Percentiles rank a stretch among this genome's conserved stretches.
Evolutionary conservation across 768 basidiomycete genomes (phyloP).

Genomic region (Tricholoma bakamatsutake): DNA sequence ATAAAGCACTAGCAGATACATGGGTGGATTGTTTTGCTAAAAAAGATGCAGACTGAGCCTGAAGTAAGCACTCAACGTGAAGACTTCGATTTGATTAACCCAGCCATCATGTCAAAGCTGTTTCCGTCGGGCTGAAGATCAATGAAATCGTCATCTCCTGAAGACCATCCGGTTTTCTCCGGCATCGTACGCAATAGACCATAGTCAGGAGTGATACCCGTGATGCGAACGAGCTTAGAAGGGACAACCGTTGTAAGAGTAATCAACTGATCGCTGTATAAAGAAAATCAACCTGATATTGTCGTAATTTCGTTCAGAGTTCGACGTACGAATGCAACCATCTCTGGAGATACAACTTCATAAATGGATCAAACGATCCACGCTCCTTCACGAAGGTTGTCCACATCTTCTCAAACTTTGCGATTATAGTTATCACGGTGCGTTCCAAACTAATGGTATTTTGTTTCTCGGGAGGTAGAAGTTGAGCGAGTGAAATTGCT

Average conservation of each 20-base stretch:
- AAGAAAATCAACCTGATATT: background rate
- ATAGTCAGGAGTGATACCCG: slow-evolving; percentile 82
- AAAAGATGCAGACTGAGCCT: no score
- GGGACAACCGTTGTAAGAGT: slow-evolving; percentile 76
- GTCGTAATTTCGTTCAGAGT: background rate
- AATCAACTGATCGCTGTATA: slow-evolving; percentile 71
- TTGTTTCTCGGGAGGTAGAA: slow-evolving; percentile 35
- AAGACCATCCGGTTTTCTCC: slow-evolving; percentile 34
- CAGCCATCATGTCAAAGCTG: slow-evolving; percentile 92
- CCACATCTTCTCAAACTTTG: slow-evolving; percentile 80
- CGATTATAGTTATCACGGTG: slow-evolving; percentile 68
- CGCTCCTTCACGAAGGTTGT: slow-evolving; percentile 51
- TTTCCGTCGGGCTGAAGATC: slow-evolving; percentile 97
- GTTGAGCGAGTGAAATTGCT: slow-evolving; percentile 73
- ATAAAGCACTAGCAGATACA: no score
- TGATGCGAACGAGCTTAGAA: slow-evolving; percentile 63
- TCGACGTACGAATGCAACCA: slow-evolving; percentile 90
- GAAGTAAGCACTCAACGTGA: slow-evolving; percentile 10
- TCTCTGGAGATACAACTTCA: slow-evolving; percentile 66
- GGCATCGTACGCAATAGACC: slow-evolving; percentile 82
- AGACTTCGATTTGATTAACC: slow-evolving; percentile 63
- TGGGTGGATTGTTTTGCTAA: no score
- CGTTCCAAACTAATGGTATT: slow-evolving; percentile 58
- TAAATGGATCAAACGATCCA: slow-evolving; percentile 78
- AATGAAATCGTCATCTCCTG: slow-evolving; percentile 47